These are phyloP conservation scores for Hyaloscypha finlandica DNA, from an alignment of 495 filamentous ascomycete species.

Conservation along the genomic window DNA sequence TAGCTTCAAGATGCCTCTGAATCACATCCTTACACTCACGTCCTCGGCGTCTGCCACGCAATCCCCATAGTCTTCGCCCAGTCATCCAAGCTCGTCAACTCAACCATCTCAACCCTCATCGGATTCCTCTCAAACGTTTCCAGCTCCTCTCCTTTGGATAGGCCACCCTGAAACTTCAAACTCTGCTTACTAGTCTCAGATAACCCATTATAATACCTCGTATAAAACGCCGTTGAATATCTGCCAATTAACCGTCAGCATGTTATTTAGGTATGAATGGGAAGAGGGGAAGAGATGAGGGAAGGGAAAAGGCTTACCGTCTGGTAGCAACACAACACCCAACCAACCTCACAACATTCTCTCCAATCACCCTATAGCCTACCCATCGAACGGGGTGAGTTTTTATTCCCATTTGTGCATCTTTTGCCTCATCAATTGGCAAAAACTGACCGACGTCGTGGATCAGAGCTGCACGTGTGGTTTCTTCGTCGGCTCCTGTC, in stretches of 20 bases:
- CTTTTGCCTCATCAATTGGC: constrained; percentile 18
- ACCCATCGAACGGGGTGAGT: constrained; percentile 43
- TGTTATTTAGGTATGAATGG: neutral
- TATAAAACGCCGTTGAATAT: constrained; percentile 46
- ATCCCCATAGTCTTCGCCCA: constrained; percentile 41
- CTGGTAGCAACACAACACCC: constrained; percentile 49
- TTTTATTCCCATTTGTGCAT: constrained; percentile 3
- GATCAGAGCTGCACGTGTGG: constrained; percentile 44
- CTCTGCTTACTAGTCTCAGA: constrained; percentile 44
- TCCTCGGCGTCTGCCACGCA: constrained; percentile 35
- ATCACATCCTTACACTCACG: constrained; percentile 34
- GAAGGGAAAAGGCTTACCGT: constrained; percentile 24
- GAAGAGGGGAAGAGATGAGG: no score
- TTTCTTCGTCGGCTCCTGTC: constrained; percentile 37
- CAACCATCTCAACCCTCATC: constrained; percentile 43
- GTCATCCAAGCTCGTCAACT: constrained; percentile 47
- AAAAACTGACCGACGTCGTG: constrained; percentile 50
- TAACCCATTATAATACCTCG: constrained; percentile 40
- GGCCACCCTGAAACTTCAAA: constrained; percentile 47
- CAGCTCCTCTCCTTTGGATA: constrained; percentile 41
- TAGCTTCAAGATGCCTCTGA: constrained; percentile 1
- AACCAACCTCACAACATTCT: constrained; percentile 42
- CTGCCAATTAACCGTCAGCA: neutral
- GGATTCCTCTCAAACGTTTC: constrained; percentile 32
- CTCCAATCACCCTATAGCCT: constrained; percentile 45